Percentiles rank a stretch among this genome's conserved stretches.
These are phyloP conservation scores for Fusarium xylarioides DNA, from an alignment of 2,329 filamentous ascomycete species.

Conservation along the genomic window DNA sequence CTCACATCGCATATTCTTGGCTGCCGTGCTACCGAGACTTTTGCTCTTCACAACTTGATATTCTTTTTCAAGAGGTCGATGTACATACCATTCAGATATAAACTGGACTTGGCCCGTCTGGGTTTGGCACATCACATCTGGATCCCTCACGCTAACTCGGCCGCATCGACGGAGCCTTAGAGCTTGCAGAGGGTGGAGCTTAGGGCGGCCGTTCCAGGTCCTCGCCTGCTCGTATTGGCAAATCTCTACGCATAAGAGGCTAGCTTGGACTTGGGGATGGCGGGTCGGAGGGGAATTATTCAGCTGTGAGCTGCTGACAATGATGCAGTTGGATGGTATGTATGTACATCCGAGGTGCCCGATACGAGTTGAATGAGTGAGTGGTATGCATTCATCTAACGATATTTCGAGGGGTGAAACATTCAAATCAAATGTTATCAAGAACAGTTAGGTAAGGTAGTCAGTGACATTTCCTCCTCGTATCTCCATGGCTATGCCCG, in stretches of 20 bases:
- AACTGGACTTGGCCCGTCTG: slow-evolving; percentile 24
- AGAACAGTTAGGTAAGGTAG: background rate
- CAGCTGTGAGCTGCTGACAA: background rate
- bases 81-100: background rate
- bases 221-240: slow-evolving; percentile 33
- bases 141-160: slow-evolving; percentile 1
- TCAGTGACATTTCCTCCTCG: background rate
- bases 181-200: slow-evolving; percentile 8
- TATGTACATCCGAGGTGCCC: background rate
- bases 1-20: background rate
- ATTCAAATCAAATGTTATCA: background rate
- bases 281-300: slow-evolving; percentile 8
- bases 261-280: background rate
- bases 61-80: background rate
- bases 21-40: slow-evolving; percentile 2
- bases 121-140: slow-evolving; percentile 3
- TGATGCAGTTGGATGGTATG: background rate
- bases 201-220: slow-evolving; percentile 18
- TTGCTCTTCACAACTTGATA: background rate
- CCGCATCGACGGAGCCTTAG: slow-evolving; percentile 4
- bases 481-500: background rate
- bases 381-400: slow-evolving; percentile 1
- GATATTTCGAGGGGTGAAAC: background rate
- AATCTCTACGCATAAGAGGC: slow-evolving; percentile 9
- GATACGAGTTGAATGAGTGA: background rate